Conservation (phyloP, 139 green algal species). For the Ettlia oleoabundans region DNA sequence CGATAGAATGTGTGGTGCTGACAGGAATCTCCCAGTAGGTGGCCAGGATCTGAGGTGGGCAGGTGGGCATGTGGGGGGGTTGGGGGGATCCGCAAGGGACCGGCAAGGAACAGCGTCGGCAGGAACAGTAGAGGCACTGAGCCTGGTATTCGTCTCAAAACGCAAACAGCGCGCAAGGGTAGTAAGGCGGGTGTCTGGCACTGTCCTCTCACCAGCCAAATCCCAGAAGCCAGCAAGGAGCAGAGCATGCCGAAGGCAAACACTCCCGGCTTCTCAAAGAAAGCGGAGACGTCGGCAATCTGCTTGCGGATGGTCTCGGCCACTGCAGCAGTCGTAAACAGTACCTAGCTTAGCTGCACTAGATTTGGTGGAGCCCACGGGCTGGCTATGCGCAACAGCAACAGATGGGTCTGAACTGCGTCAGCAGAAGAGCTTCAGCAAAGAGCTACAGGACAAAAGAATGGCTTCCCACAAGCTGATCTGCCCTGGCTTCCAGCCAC, state of each 20-base stretch:
- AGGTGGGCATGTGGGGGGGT: not conserved
- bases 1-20: slow-evolving; percentile 53
- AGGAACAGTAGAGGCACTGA: too few species aligned
- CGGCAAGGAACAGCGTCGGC: too few species aligned
- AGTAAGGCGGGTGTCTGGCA: too few species aligned
- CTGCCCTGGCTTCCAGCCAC: not conserved
- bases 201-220: slow-evolving; percentile 63
- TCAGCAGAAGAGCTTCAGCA: too few species aligned
- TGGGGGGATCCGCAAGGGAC: slow-evolving; percentile 38
- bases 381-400: too few species aligned
- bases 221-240: slow-evolving; percentile 46
- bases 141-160: too few species aligned
- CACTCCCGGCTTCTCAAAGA: slow-evolving; percentile 9
- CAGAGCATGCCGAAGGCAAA: slow-evolving; percentile 63
- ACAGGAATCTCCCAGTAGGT: slow-evolving; percentile 56
- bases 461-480: not conserved
- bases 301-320: slow-evolving; percentile 9
- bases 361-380: too few species aligned
- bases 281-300: slow-evolving; percentile 6
- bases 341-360: too few species aligned
- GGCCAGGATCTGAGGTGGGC: slow-evolving; percentile 8
- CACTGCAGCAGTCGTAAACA: slow-evolving; percentile 18
- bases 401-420: too few species aligned
- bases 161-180: too few species aligned
- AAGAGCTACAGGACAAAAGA: too few species aligned